These are phyloP conservation scores for Capsella bursapastoris DNA, from an alignment of 345 rosid species.

Conservation along the genomic window DNA sequence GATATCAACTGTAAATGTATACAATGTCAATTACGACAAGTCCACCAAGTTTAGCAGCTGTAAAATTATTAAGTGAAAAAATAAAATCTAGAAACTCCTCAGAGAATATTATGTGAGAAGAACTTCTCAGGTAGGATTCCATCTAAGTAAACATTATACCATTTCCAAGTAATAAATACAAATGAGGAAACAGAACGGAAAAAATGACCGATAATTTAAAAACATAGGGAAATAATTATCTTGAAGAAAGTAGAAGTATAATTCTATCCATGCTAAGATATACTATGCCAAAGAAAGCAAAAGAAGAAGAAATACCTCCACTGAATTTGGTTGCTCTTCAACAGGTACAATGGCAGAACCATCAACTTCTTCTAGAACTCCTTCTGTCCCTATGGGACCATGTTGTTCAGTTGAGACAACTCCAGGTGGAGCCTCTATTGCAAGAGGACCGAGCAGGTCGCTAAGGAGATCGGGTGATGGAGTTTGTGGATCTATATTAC, in stretches of 20 bases:
- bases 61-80: slow-evolving; percentile 10
- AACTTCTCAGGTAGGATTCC: slow-evolving; percentile 26
- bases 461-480: slow-evolving; percentile 75
- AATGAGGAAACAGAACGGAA: background rate
- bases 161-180: slow-evolving; percentile 15
- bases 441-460: slow-evolving; percentile 81
- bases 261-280: background rate
- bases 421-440: slow-evolving; percentile 88
- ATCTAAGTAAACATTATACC: slow-evolving; percentile 19
- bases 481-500: slow-evolving; percentile 56
- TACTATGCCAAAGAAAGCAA: background rate
- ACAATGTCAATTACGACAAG: background rate
- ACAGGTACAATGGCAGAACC: slow-evolving; percentile 87
- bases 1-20: background rate
- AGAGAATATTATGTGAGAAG: background rate
- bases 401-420: slow-evolving; percentile 54
- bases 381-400: slow-evolving; percentile 50
- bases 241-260: background rate
- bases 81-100: slow-evolving; percentile 3
- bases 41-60: slow-evolving; percentile 8
- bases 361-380: slow-evolving; percentile 58
- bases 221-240: slow-evolving; percentile 9
- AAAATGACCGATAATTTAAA: background rate
- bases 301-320: slow-evolving; percentile 61
- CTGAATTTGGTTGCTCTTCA: slow-evolving; percentile 59